A percentile compares a stretch with the other conserved stretches of the same genome.
These are phyloP conservation scores for Metarhizium brunneum DNA, from an alignment of 2,329 filamentous ascomycete genomes.

Conservation along the genomic window DNA sequence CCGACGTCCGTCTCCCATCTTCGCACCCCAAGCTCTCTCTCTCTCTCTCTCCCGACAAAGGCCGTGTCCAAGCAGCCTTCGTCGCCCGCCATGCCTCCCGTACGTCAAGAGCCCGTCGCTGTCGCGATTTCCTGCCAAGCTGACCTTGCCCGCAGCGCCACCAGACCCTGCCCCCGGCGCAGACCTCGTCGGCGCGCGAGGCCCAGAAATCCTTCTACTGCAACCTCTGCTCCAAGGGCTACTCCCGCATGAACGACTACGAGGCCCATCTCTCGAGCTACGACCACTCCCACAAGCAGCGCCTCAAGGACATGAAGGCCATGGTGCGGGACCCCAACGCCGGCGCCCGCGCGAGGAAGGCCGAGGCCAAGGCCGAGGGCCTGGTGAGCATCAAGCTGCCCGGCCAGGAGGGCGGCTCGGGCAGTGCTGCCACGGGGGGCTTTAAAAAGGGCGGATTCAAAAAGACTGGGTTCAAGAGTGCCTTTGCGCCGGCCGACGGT, in stretches of 20 bases:
- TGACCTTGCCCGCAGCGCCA: conserved; percentile 31
- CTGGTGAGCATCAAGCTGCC: conserved; percentile 58
- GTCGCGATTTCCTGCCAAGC: conserved; percentile 30
- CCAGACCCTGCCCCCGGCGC: conserved; percentile 48
- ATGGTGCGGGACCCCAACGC: conserved; percentile 65
- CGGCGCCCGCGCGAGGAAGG: conserved; percentile 54
- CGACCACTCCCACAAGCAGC: conserved; percentile 91
- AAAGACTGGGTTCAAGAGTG: conserved; percentile 75
- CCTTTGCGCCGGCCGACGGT: conserved; percentile 43
- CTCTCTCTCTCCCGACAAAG: too few species aligned
- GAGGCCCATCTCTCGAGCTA: conserved; percentile 91
- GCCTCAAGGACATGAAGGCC: conserved; percentile 79
- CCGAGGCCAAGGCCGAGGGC: conserved; percentile 61
- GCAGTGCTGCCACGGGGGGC: conserved; percentile 28
- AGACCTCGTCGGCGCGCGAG: conserved; percentile 59
- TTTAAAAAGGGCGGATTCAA: conserved; percentile 68
- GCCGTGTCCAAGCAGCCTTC: neutral
- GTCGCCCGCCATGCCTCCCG: conserved; percentile 41
- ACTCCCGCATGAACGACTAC: conserved; percentile 90
- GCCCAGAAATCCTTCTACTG: conserved; percentile 76
- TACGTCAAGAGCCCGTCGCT: conserved; percentile 34
- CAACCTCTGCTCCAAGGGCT: conserved; percentile 85
- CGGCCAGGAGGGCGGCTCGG: conserved; percentile 18
- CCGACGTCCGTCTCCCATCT: too few species aligned
- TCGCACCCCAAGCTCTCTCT: too few species aligned